These are phyloP conservation scores for Diaporthe ilicicola DNA, from an alignment of 2,329 filamentous ascomycete species.

Conservation along the genomic window DNA sequence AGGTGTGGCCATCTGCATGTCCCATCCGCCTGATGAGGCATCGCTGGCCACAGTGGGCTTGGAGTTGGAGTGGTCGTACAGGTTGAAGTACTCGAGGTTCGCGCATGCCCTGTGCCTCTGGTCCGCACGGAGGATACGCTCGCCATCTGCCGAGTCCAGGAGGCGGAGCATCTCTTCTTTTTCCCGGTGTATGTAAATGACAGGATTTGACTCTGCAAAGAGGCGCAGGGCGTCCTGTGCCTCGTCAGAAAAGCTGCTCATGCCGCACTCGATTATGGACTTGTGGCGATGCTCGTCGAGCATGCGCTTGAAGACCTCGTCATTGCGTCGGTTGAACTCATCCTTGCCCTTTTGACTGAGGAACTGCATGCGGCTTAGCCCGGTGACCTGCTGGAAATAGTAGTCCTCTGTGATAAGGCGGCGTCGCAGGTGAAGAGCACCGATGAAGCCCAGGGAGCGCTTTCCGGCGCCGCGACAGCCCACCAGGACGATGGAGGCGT, in stretches of 20 bases:
- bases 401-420: conserved; percentile 74
- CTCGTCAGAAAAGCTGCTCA: conserved; percentile 68
- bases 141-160: conserved; percentile 61
- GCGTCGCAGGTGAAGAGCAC: conserved; percentile 71
- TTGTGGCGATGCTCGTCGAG: conserved; percentile 65
- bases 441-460: conserved; percentile 76
- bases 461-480: conserved; percentile 78
- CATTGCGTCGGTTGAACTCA: conserved; percentile 69
- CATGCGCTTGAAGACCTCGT: conserved; percentile 68
- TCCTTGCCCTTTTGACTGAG: conserved; percentile 67
- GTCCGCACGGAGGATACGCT: conserved; percentile 64
- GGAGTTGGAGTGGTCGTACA: conserved; percentile 57
- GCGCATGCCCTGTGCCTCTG: conserved; percentile 68
- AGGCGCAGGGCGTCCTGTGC: conserved; percentile 65
- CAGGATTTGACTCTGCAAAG: conserved; percentile 71
- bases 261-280: conserved; percentile 75
- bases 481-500: conserved; percentile 75
- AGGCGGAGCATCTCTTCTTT: conserved; percentile 68
- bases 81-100: conserved; percentile 77
- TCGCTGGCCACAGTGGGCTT: conserved; percentile 37
- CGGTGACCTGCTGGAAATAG: conserved; percentile 71
- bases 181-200: conserved; percentile 75
- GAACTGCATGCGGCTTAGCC: conserved; percentile 66
- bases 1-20: conserved; percentile 51
- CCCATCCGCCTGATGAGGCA: conserved; percentile 32